phyloP scores from a whole-genome alignment of 2,329 filamentous ascomycete genomes.

The Paecilomyces niveus region DNA sequence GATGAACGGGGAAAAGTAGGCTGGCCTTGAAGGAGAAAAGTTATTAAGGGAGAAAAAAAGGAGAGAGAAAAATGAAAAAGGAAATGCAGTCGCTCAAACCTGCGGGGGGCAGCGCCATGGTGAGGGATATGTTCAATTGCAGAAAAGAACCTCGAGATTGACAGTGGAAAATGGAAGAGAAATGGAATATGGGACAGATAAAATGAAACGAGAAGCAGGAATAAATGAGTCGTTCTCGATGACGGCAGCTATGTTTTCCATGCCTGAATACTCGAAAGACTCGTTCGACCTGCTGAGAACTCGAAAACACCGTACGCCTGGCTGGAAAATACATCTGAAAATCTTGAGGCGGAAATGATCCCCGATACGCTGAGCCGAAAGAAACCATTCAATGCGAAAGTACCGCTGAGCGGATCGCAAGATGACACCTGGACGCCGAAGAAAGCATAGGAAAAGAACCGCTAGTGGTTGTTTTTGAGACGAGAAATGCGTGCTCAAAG shows the following conservation, averaged over 20 bases:
- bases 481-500: slow-evolving; percentile 18
- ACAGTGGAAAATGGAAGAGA: background rate
- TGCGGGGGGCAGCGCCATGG: slow-evolving; percentile 1
- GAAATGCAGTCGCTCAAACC: slow-evolving; percentile 5
- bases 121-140: background rate
- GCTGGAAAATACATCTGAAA: slow-evolving; percentile 1
- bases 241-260: background rate
- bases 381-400: background rate
- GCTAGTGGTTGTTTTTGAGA: background rate
- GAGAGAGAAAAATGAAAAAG: background rate
- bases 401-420: background rate
- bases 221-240: background rate
- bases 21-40: background rate
- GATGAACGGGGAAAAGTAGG: background rate
- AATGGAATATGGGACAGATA: background rate
- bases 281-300: slow-evolving; percentile 1
- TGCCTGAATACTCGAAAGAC: background rate
- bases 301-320: slow-evolving; percentile 7
- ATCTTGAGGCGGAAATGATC: background rate
- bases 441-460: background rate
- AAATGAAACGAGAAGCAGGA: background rate
- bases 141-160: background rate
- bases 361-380: background rate
- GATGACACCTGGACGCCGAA: slow-evolving; percentile 1
- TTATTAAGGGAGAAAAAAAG: background rate